Evolutionary conservation across 1,284 basidiomycete species (phyloP), one percentile per base, ranked within the genome.

Genomic region (Tilletia indica): DNA sequence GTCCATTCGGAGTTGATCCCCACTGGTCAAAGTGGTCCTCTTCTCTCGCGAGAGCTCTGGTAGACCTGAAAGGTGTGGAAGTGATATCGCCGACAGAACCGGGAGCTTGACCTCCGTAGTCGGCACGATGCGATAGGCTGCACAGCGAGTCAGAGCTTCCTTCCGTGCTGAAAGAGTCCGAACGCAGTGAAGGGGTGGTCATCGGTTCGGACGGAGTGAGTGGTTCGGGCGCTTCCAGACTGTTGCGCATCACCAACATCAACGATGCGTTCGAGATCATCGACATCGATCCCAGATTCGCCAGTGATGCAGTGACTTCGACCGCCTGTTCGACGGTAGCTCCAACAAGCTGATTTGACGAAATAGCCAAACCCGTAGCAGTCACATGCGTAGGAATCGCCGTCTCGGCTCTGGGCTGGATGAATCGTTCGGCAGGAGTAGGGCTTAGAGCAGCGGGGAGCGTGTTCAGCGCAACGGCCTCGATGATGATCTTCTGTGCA

Each of bases 91-190:
- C 42, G 9, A 45, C 14, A 8, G 42, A 45, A 45, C 42, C 42
- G 42, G 42, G 42, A 45, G 14, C 9, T 45, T 45, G 42, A 8
- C 42, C 42, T 45, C 42, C 42, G 42, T 45, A 45, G 42, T 45
- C 42, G 42, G 42, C 42, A 9, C 42, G 42, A 14, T 45, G 42
- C 14, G 42, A 45, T 8, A 45, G 6, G 42, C 42, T 45, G 42
- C 42, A 45, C 42, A 45, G 42, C 42, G 42, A 45, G 42, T 45
- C 42, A 14, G 42, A 45, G 14, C 42, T 45, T 4, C n/a, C 56
- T 31, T 58, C 56, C 16, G 56, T 31, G 56, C 56, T 58, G 56
- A 58, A 58, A n/a, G 56, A 31, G 56, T 31, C 56, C 34, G 56
- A 58, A 6, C 34, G 12, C n/a, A 58, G 56, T 25, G 56, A 21